Conservation (phyloP, 352 stramenopile genomes). For the Nothophytophthora sp. region DNA sequence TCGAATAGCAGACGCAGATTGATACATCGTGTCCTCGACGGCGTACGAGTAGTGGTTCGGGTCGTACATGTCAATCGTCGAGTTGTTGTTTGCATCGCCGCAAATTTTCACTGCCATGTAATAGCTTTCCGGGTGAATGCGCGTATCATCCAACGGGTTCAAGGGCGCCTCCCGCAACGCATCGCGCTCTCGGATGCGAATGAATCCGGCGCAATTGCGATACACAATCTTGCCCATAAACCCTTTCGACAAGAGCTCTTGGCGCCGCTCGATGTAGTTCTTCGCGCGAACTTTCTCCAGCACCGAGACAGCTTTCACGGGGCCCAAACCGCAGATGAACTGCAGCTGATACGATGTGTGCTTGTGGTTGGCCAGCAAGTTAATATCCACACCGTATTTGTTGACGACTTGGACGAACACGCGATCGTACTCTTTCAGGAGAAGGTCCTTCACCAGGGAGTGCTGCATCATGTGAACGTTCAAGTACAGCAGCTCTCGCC, state of each 20-base stretch:
- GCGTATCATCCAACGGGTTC: conserved; percentile 87
- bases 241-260: conserved; percentile 85
- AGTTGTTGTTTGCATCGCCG: conserved; percentile 91
- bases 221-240: conserved; percentile 88
- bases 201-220: conserved; percentile 85
- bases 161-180: conserved; percentile 81
- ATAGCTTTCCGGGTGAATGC: conserved; percentile 90
- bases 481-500: conserved; percentile 81
- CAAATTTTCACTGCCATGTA: conserved; percentile 93
- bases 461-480: conserved; percentile 89
- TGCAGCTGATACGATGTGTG: conserved; percentile 88
- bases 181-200: conserved; percentile 88
- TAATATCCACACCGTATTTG: conserved; percentile 90
- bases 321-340: conserved; percentile 85
- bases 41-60: conserved; percentile 90
- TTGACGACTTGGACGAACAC: conserved; percentile 87
- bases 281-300: conserved; percentile 86
- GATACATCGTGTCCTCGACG: conserved; percentile 92
- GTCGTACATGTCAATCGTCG: conserved; percentile 91
- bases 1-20: conserved; percentile 84
- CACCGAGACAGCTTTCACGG: conserved; percentile 77
- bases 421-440: conserved; percentile 86
- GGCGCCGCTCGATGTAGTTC: conserved; percentile 84
- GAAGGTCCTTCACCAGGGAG: conserved; percentile 82
- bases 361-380: conserved; percentile 88